Evolutionary conservation across 192 early-diverging fungal genomes (phyloP).

Genomic region (Coemansia erecta): DNA sequence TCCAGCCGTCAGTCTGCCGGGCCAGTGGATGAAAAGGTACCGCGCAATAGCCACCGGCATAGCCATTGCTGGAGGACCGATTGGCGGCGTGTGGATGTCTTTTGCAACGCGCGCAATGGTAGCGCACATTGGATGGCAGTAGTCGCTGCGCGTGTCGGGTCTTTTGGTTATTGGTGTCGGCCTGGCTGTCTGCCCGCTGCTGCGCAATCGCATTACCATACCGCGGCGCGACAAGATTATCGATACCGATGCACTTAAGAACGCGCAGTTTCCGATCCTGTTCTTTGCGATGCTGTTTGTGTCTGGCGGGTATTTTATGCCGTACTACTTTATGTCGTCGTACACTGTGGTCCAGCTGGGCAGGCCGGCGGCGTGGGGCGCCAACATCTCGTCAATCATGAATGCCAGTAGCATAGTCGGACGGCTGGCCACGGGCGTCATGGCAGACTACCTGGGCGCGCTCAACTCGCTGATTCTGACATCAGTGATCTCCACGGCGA

Average conservation of each 20-base stretch:
- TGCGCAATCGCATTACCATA: conserved; percentile 22
- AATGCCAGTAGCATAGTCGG: conserved; percentile 33
- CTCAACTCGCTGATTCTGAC: conserved; percentile 19
- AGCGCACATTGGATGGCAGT: conserved; percentile 54
- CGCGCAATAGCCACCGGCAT: conserved; percentile 71
- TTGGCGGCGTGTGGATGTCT: conserved; percentile 73
- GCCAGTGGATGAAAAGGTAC: conserved; percentile 69
- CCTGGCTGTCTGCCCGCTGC: conserved; percentile 7
- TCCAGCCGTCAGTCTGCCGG: conserved; percentile 60
- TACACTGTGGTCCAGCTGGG: conserved; percentile 11
- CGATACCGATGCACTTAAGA: conserved; percentile 13
- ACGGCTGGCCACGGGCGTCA: conserved; percentile 17
- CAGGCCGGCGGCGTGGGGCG: conserved; percentile 14
- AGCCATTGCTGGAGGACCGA: conserved; percentile 64
- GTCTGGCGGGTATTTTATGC: conserved; percentile 24
- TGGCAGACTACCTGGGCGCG: conserved; percentile 24
- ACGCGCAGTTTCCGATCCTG: conserved; percentile 21
- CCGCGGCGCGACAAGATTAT: conserved; percentile 19
- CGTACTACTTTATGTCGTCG: conserved; percentile 37
- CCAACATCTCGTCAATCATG: conserved; percentile 33
- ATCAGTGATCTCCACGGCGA: conserved; percentile 2
- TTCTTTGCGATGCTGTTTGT: conserved; percentile 25
- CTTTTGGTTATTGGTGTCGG: conserved; percentile 39
- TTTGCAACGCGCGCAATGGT: too few species aligned
- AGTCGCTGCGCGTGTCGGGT: conserved; percentile 69